Base-by-base conservation (phyloP, 768 basidiomycete genomes). In the Boletus eberwhitei region DNA sequence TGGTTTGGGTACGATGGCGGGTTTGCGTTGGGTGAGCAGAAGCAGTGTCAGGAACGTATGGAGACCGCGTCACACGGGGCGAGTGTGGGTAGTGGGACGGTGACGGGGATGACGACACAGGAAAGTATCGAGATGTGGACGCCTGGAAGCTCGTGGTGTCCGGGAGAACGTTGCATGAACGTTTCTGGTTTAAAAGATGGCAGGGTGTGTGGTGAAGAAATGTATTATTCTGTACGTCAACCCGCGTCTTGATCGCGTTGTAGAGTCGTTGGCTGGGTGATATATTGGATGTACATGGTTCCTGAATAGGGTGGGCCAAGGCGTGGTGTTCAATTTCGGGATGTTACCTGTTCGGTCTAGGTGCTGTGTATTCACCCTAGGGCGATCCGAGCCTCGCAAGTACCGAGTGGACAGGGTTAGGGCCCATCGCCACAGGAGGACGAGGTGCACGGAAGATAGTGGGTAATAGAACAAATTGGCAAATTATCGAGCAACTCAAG, bases 1-100 rank as follows among this genome's bases (percentile, higher is more conserved):
- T 87, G 86, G 86, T 74, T 86, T 61, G 85, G 86, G 13, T 85
- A 80, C 58, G 75, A 82, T 60, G 84, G 84, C n/a, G 84, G 85
- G 13, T 55, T 76, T 22, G 17, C 11, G n/a, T 22, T 35, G 2
- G 21, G 32, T 5, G 40, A 31, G 19, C 52, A 31, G 22, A 41
- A 26, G 17, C 13, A 13, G 34, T 38, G 36, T 21, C 42, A 37
- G 32, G 38, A 39, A 49, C 36, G 17, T 17, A 17, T 22, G 34
- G 35, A 48, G 17, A 12, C 34, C 8, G 14, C 39, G 19, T n/a
- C 36, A 13, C 19, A 22, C 45, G 24, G 8, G 35, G 29, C 24
- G 29, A 24, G 24, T 17, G n/a, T 32, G 29, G 34, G 45, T 21
- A 6, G 40, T 21, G 17, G 49, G 19, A 43, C 36, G 38, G 52